Percentiles rank a stretch among this genome's conserved stretches.
Evolutionary conservation across 1,139 yeast species (phyloP).

Genomic region (Diutina pseudorugosa): DNA sequence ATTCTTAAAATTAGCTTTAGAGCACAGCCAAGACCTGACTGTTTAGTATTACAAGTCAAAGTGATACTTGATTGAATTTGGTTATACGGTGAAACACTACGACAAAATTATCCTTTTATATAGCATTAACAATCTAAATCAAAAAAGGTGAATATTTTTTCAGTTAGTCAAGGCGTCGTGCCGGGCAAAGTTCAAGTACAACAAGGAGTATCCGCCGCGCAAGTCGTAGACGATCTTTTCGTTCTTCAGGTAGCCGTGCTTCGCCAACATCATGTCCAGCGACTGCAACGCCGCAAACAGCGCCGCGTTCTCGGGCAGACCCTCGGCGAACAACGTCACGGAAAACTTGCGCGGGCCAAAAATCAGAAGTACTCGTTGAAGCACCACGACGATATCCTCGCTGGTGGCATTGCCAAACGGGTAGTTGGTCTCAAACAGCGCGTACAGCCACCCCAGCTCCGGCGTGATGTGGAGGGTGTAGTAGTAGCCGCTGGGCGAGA

Average conservation of each 20-base stretch:
- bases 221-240: slow-evolving; percentile 68
- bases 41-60: no score
- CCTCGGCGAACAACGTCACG: slow-evolving; percentile 47
- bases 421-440: slow-evolving; percentile 86
- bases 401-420: slow-evolving; percentile 28
- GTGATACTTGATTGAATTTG: no score
- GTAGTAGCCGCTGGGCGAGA: slow-evolving; percentile 51
- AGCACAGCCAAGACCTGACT: no score
- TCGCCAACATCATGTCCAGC: slow-evolving; percentile 19
- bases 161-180: background rate
- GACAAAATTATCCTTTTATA: no score
- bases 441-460: slow-evolving; percentile 88
- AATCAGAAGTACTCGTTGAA: slow-evolving; percentile 45
- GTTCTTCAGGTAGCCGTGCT: slow-evolving; percentile 46
- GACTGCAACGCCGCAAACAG: slow-evolving; percentile 18
- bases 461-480: slow-evolving; percentile 94
- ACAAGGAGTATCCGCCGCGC: slow-evolving; percentile 31
- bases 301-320: slow-evolving; percentile 31
- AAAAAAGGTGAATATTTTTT: no score
- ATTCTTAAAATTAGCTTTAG: no score
- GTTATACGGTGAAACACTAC: no score
- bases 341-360: slow-evolving; percentile 74
- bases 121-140: background rate
- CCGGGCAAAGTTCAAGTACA: slow-evolving; percentile 27
- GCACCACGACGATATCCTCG: slow-evolving; percentile 37